These are phyloP conservation scores for Cercospora zeina DNA, from an alignment of 2,329 filamentous ascomycete species.

Conservation along the genomic window DNA sequence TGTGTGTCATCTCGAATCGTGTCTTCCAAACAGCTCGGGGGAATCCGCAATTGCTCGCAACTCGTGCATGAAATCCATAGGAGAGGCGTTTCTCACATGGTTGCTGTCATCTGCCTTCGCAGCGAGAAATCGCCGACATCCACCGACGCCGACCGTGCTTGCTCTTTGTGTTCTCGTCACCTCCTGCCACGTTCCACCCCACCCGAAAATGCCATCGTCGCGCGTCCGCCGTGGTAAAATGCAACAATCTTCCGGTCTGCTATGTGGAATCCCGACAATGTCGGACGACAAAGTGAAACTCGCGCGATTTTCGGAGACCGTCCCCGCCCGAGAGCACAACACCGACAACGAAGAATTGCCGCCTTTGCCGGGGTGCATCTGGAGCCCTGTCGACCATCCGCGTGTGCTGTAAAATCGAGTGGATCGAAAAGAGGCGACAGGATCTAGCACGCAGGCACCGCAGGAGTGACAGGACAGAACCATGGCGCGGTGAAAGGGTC, in stretches of 20 bases:
- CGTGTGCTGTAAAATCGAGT: neutral
- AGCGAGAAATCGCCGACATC: neutral
- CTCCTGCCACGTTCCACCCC: neutral
- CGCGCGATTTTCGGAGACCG: constrained; percentile 3
- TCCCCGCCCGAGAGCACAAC: neutral
- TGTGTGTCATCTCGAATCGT: neutral
- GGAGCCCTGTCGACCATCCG: neutral
- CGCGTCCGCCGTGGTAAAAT: neutral
- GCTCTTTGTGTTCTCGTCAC: neutral
- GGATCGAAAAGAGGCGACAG: neutral
- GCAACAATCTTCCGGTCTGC: neutral
- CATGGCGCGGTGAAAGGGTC: constrained; percentile 1
- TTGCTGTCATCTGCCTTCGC: neutral
- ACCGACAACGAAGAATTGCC: neutral
- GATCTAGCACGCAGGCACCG: neutral
- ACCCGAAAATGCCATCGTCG: neutral
- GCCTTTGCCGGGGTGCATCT: constrained; percentile 1
- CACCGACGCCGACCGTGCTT: neutral
- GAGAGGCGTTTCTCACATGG: neutral
- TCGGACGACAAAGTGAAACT: neutral
- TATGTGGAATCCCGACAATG: neutral
- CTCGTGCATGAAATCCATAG: no score
- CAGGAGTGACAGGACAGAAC: neutral
- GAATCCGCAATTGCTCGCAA: no score
- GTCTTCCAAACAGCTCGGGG: no score